Evolutionary conservation across 257 asterid species (phyloP), one percentile per base, ranked within the genome.

Genomic region (Prunella vulgaris): DNA sequence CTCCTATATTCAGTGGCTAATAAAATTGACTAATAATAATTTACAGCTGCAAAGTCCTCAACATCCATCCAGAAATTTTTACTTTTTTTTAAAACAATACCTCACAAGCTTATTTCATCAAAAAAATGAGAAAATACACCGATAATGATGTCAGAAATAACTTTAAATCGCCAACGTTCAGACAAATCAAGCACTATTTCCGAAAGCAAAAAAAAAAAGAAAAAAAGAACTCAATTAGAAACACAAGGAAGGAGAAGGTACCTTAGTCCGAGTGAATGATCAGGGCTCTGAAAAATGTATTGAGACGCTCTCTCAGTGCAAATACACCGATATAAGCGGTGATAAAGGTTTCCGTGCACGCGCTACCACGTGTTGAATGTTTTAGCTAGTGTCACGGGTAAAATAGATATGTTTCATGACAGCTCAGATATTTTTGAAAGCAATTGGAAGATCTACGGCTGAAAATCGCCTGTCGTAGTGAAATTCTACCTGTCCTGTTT

Each of bases 201-300:
- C 52, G 66, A 15, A 70, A 15, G 21, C 0, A 52, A 32, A 28
- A 49, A 9, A n/a, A n/a, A n/a, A n/a, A n/a, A n/a, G n/a, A n/a
- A n/a, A n/a, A n/a, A n/a, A n/a, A n/a, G n/a, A n/a, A 1, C 17
- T 40, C 20, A 22, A 1, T 51, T 9, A 30, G 56, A n/a, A 24
- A 24, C 33, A 21, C 21, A 14, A 28, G 24, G 42, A 10, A 30
- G 35, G 49, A 51, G 42, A 28, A 54, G 24, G 21, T 59, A 64
- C 83, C 67, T 6, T 66, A 67, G 28, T 14, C 52, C 2, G 70
- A 71, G 28, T 18, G 77, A 53, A 35, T 17, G 60, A 75, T 66
- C 28, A 61, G 72, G 44, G 37, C 8, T 68, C 64, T 20, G 32
- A 25, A 33, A 70, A 60, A 5, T 30, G 63, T 32, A 68, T 42